A percentile compares a stretch with the other conserved stretches of the same genome.
Conservation (phyloP, 179 eudicot species). For the Sideroxylon spinosum region DNA sequence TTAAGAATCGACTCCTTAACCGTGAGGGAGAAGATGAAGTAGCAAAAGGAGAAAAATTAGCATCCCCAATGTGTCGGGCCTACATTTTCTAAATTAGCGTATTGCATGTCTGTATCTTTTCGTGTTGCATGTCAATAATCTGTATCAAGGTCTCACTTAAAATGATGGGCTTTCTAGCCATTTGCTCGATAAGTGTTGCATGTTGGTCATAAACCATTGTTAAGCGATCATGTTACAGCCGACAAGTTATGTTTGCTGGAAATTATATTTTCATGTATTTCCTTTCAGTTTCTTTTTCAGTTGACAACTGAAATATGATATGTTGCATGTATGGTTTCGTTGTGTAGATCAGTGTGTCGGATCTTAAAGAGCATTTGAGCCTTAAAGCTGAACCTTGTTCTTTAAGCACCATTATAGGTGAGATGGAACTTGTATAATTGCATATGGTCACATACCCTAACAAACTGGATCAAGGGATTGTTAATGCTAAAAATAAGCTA, state of each 20-base stretch:
- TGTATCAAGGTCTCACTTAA: background rate
- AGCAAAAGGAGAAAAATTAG: too few species aligned
- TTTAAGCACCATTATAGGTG: constrained; percentile 7
- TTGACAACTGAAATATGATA: background rate
- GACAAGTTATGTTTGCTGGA: constrained; percentile 6
- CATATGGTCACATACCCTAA: background rate
- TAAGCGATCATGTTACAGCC: background rate
- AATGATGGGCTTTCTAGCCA: background rate
- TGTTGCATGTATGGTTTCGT: background rate
- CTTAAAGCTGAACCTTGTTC: background rate
- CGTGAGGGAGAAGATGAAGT: too few species aligned
- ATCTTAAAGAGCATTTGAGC: background rate
- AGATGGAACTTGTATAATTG: background rate
- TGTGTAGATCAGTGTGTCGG: background rate
- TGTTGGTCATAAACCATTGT: background rate
- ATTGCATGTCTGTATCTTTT: too few species aligned
- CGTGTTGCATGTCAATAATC: too few species aligned
- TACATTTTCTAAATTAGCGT: too few species aligned
- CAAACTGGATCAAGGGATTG: background rate
- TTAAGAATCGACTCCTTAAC: too few species aligned
- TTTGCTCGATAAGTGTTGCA: background rate
- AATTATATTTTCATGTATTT: background rate
- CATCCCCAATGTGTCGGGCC: too few species aligned
- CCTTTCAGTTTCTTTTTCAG: background rate
- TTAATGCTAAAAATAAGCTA: background rate